Evolutionary conservation across 495 filamentous ascomycete genomes (phyloP).

Genomic region (Sporormia fimetaria): DNA sequence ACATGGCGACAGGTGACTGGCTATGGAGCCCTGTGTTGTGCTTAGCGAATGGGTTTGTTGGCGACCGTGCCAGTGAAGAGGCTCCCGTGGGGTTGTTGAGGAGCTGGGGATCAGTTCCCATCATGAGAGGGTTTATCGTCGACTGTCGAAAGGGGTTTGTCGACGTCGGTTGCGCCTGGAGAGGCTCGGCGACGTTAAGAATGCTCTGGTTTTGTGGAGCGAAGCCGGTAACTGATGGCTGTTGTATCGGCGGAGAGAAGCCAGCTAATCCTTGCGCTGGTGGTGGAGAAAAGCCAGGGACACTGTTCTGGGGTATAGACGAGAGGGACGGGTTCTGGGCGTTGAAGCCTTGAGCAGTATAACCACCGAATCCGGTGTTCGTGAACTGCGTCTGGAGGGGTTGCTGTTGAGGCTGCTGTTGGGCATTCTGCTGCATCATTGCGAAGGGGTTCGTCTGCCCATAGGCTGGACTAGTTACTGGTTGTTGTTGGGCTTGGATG

Average conservation of each 20-base stretch:
- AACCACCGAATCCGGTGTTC: conserved; percentile 79
- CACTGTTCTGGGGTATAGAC: conserved; percentile 55
- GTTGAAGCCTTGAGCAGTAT: conserved; percentile 37
- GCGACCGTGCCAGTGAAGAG: conserved; percentile 18
- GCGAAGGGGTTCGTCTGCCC: conserved; percentile 43
- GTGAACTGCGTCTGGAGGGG: conserved; percentile 52
- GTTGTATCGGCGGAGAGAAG: conserved; percentile 2
- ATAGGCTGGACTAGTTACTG: conserved; percentile 27
- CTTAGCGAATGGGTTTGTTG: conserved; percentile 26
- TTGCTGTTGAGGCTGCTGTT: conserved; percentile 33
- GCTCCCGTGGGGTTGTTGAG: conserved; percentile 18
- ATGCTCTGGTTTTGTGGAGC: conserved; percentile 10
- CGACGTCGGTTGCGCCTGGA: conserved; percentile 27
- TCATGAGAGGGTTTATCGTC: conserved; percentile 16
- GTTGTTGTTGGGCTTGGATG: conserved; percentile 34
- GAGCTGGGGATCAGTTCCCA: conserved; percentile 14
- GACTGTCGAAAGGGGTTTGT: conserved; percentile 33
- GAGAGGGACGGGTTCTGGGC: conserved; percentile 38
- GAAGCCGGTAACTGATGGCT: background rate
- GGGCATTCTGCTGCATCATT: conserved; percentile 36
- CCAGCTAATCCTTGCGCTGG: conserved; percentile 33
- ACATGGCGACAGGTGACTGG: conserved; percentile 16
- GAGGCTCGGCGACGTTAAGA: conserved; percentile 15
- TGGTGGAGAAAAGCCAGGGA: conserved; percentile 37
- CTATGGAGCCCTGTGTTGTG: conserved; percentile 18